A percentile compares a stretch with the other conserved stretches of the same genome.
phyloP scores from a whole-genome alignment of 345 rosid genomes.

The Arabis hirsuta region DNA sequence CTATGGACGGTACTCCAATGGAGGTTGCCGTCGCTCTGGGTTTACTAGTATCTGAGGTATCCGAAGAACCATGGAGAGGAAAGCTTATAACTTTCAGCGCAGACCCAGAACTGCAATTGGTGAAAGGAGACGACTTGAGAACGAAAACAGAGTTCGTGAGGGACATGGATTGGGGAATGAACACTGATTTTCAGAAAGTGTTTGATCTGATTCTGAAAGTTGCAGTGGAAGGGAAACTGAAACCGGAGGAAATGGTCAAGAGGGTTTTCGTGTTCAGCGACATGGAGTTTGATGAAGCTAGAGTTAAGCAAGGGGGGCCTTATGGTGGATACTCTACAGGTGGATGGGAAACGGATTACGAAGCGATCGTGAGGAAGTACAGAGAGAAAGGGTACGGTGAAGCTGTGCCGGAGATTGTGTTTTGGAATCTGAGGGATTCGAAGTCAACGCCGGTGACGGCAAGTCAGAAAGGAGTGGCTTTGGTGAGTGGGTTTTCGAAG shows the following conservation, averaged over 20 bases:
- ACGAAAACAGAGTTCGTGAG: constrained; percentile 51
- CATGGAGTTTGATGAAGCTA: constrained; percentile 66
- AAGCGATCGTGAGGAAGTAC: constrained; percentile 52
- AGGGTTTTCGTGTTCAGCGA: constrained; percentile 68
- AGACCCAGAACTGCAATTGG: constrained; percentile 47
- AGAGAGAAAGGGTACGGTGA: constrained; percentile 52
- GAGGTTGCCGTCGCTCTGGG: constrained; percentile 66
- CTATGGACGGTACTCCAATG: constrained; percentile 55
- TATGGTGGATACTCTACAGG: not conserved
- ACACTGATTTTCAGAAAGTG: constrained; percentile 58
- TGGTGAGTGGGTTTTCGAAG: constrained; percentile 73
- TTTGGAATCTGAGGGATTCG: constrained; percentile 68
- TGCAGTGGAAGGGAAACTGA: constrained; percentile 50
- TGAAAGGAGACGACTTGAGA: constrained; percentile 44
- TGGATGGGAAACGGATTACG: constrained; percentile 58
- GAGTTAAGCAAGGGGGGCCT: too few species aligned
- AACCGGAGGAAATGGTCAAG: constrained; percentile 60
- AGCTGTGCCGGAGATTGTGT: constrained; percentile 60
- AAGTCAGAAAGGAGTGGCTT: constrained; percentile 52
- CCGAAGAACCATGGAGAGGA: constrained; percentile 67
- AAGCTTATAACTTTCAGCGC: constrained; percentile 60
- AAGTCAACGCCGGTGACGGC: constrained; percentile 54
- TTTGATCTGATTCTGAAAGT: constrained; percentile 57
- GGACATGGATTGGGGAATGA: constrained; percentile 34
- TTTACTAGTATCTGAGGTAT: constrained; percentile 53